These are phyloP conservation scores for Lentinula raphanica DNA, from an alignment of 768 basidiomycete genomes.

Conservation along the genomic window DNA sequence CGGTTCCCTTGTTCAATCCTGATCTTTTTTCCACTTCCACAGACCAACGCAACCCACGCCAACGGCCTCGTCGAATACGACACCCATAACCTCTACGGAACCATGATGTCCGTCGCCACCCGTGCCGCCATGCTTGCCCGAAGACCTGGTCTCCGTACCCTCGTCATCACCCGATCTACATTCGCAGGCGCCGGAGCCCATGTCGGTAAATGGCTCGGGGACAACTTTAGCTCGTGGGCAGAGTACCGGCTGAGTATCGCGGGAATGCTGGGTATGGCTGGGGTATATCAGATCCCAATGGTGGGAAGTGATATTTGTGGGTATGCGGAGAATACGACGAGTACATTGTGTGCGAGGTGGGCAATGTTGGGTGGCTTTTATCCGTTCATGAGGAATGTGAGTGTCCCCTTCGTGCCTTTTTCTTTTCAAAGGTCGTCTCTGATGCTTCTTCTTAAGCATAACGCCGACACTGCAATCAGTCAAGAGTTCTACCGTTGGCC, in stretches of 20 bases:
- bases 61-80: constrained; percentile 60
- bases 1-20: too few species aligned
- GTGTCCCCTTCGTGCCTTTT: constrained; percentile 13
- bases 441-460: constrained; percentile 36
- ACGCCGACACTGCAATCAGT: constrained; percentile 41
- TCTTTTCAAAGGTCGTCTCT: neutral
- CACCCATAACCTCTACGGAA: constrained; percentile 64
- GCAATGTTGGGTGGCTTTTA: constrained; percentile 73
- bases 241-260: constrained; percentile 58
- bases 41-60: constrained; percentile 45
- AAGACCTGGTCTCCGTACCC: constrained; percentile 52
- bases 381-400: constrained; percentile 74
- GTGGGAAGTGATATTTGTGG: constrained; percentile 74
- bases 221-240: constrained; percentile 55
- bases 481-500: constrained; percentile 72
- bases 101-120: constrained; percentile 65
- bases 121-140: constrained; percentile 57
- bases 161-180: constrained; percentile 71
- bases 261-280: constrained; percentile 62
- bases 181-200: constrained; percentile 62
- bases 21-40: neutral
- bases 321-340: constrained; percentile 58
- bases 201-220: constrained; percentile 75
- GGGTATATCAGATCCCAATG: constrained; percentile 67
- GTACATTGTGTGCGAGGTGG: constrained; percentile 70